Conservation (phyloP, 805 yeast species). For the Myxozyma melibiosi region DNA sequence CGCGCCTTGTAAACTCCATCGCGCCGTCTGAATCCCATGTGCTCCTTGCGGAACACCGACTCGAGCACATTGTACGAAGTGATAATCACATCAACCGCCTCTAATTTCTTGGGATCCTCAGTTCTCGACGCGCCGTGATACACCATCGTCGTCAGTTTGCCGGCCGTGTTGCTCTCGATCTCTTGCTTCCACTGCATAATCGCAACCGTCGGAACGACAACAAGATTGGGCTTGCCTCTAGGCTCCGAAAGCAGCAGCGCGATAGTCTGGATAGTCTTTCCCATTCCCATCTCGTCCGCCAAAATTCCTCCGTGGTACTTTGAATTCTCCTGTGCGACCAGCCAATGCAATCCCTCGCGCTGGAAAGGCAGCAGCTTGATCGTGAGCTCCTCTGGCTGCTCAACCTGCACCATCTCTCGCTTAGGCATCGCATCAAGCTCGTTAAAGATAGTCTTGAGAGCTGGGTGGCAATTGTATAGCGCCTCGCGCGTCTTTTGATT, state of each 20-base stretch:
- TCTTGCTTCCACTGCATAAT: conserved; percentile 97
- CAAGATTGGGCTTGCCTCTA: conserved; percentile 72
- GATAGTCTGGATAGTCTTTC: conserved; percentile 95
- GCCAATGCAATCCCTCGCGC: conserved; percentile 90
- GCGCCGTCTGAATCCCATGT: conserved; percentile 78
- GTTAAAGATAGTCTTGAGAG: conserved; percentile 70
- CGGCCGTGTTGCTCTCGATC: conserved; percentile 80
- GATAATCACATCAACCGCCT: conserved; percentile 69
- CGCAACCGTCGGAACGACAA: conserved; percentile 98
- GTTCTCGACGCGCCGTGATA: conserved; percentile 88
- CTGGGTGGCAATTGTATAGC: conserved; percentile 77
- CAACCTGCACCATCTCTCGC: conserved; percentile 48
- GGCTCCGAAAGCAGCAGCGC: conserved; percentile 67
- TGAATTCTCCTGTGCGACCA: conserved; percentile 75
- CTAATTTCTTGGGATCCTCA: conserved; percentile 56
- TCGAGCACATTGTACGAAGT: conserved; percentile 87
- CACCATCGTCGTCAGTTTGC: conserved; percentile 64
- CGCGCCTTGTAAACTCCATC: conserved; percentile 70
- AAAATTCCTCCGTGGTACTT: conserved; percentile 85
- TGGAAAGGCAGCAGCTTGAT: conserved; percentile 84
- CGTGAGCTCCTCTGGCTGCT: conserved; percentile 78
- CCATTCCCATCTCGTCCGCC: conserved; percentile 99
- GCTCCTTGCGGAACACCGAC: conserved; percentile 79
- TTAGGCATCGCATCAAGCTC: conserved; percentile 57
- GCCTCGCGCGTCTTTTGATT: conserved; percentile 41